Evolutionary conservation across 306 rosid genomes (phyloP).

Genomic region (Spatholobus suberectus): DNA sequence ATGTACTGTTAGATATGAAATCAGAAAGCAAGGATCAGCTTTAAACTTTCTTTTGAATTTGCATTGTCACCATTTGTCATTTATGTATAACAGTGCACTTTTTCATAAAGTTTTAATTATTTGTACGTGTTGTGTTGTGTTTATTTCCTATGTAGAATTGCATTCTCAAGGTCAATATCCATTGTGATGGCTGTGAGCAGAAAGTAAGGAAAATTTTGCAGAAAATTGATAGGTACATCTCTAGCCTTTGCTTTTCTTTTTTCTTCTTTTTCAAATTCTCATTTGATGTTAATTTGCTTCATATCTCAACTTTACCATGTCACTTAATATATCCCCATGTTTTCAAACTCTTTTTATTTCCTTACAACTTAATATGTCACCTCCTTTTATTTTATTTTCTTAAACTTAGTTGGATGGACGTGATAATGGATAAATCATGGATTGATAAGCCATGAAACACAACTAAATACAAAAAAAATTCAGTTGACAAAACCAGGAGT

Average conservation of each 20-base stretch:
- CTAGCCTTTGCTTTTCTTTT: neutral
- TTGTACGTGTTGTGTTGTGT: no score
- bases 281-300: slow-evolving; percentile 6
- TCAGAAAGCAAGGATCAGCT: neutral
- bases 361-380: no score
- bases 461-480: no score
- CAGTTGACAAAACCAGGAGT: no score
- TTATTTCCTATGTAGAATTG: slow-evolving; percentile 61
- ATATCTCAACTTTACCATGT: slow-evolving; percentile 5
- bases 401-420: no score
- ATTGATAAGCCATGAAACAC: no score
- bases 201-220: slow-evolving; percentile 81
- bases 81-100: neutral
- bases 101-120: no score
- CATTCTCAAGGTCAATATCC: slow-evolving; percentile 77
- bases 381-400: no score
- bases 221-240: slow-evolving; percentile 83
- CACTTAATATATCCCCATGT: neutral
- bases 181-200: slow-evolving; percentile 87
- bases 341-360: neutral
- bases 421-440: no score
- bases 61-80: neutral
- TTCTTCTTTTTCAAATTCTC: neutral
- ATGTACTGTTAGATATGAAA: neutral
- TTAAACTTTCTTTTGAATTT: neutral